Percentiles rank a stretch among this genome's conserved stretches.
phyloP scores from a whole-genome alignment of 202 grass and related monocot genomes.

The Schoenoplectus triqueter region DNA sequence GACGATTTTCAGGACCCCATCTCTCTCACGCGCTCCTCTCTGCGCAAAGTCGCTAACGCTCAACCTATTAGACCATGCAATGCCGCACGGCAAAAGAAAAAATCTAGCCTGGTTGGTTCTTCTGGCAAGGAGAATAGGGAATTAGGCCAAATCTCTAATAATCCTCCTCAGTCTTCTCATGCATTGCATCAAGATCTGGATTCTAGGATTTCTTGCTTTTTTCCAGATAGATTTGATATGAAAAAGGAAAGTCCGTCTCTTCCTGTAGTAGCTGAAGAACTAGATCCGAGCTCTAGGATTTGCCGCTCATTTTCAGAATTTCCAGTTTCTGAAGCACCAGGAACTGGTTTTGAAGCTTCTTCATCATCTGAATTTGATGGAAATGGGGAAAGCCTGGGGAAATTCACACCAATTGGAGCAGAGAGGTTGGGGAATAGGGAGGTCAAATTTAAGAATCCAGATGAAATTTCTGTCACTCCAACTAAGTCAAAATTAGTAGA shows the following conservation, averaged over 20 bases:
- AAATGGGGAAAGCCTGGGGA: constrained; percentile 16
- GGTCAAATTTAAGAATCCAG: background rate
- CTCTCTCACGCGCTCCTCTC: constrained; percentile 34
- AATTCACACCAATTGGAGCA: constrained; percentile 32
- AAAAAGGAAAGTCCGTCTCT: constrained; percentile 3
- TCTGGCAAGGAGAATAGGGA: constrained; percentile 60
- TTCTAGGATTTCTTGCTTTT: background rate
- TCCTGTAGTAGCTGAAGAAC: constrained; percentile 44
- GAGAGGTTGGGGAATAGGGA: constrained; percentile 34
- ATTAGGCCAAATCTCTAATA: background rate
- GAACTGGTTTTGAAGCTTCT: background rate
- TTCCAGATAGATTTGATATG: constrained; percentile 22
- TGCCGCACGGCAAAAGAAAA: constrained; percentile 49
- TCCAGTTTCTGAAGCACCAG: constrained; percentile 26
- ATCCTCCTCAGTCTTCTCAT: constrained; percentile 1
- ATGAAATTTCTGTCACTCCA: constrained; percentile 33
- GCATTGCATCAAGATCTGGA: background rate
- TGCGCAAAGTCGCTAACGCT: constrained; percentile 27
- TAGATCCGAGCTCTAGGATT: constrained; percentile 42
- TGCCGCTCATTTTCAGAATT: constrained; percentile 26
- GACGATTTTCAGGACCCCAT: constrained; percentile 72
- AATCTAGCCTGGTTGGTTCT: constrained; percentile 11
- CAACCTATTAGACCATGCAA: constrained; percentile 49
- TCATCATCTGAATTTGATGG: background rate
- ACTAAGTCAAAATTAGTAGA: constrained; percentile 48